Percentiles rank a stretch among this genome's conserved stretches.
Conservation (phyloP, 768 basidiomycete genomes). For the Podaxis carcinomalis region DNA sequence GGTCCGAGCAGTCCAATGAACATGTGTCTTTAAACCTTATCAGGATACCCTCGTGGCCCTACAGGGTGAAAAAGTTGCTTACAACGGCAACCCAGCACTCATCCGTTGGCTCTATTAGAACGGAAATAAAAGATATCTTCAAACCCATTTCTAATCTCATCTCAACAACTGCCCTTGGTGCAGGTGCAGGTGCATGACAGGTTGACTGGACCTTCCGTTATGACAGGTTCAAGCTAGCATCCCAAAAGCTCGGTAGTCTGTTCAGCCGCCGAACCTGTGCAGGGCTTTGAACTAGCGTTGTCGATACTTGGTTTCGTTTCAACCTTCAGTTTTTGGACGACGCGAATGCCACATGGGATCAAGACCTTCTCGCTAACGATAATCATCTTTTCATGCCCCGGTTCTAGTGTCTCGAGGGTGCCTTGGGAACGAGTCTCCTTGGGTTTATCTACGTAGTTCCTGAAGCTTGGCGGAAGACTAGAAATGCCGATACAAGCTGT, state of each 20-base stretch:
- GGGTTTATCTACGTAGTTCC: background rate
- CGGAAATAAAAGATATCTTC: too few species aligned
- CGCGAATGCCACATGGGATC: background rate
- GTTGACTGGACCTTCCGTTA: background rate
- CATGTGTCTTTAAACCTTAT: constrained; percentile 4
- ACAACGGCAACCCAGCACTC: background rate
- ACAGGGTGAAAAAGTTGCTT: background rate
- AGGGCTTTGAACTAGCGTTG: background rate
- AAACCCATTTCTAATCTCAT: too few species aligned
- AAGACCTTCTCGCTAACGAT: background rate
- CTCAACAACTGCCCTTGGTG: too few species aligned
- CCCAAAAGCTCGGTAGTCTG: background rate
- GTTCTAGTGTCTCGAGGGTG: background rate
- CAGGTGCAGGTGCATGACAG: too few species aligned
- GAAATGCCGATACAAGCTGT: too few species aligned
- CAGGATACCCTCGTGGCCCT: background rate
- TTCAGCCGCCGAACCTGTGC: background rate
- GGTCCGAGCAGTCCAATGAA: background rate
- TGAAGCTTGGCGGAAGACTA: too few species aligned
- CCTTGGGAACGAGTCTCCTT: background rate
- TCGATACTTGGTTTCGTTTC: background rate
- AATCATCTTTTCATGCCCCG: background rate
- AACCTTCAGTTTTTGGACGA: background rate
- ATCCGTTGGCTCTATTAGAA: background rate
- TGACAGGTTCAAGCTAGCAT: background rate